Evolutionary conservation across 495 filamentous ascomycete genomes (phyloP), one percentile per base, ranked within the genome.

Genomic region (Penicillium pulvis): DNA sequence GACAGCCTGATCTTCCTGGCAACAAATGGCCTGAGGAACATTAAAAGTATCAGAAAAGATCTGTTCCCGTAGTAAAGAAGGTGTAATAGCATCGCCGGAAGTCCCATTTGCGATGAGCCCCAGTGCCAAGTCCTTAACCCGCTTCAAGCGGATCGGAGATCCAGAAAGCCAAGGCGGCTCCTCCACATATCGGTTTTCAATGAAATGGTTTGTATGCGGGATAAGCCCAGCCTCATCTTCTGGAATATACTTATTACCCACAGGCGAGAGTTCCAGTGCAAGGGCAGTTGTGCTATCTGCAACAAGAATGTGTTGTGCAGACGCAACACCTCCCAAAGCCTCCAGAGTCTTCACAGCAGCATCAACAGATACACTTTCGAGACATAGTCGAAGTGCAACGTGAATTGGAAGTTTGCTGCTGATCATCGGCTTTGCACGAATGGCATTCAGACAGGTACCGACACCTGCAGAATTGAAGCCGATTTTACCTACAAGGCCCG

Each of bases 401-500:
- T 90, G 87, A 20, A 84, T 80, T 0, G 87, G 87, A 8, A 89
- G 46, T 30, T 77, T 81, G 41, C 72, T 70, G 23, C 71, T 75
- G 53, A 83, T 76, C 51, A 85, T 78, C 1, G 85, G 84, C 16
- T 75, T 75, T 2, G 85, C 86, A 44, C 79, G 77, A 55, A 90
- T 85, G 4, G 87, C 87, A 64, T 90, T 90, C 19, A 90, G 72
- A 46, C 81, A 85, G n/a, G 82, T 82, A 3, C 87, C 86, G 1
- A 90, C 85, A 3, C 85, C 84, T 0, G 71, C 68, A 14, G 71
- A 74, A 61, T 89, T 90, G 64, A 89, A 74, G 1, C 88, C 87
- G 42, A 90, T 89, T 64, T 91, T 91, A 19, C 86, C 61, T 19
- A 90, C 81, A n/a, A 90, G 83, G 1, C 87, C 87, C 17, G 86